phyloP scores from a whole-genome alignment of 495 filamentous ascomycete genomes.

The Penicillium salamii region DNA sequence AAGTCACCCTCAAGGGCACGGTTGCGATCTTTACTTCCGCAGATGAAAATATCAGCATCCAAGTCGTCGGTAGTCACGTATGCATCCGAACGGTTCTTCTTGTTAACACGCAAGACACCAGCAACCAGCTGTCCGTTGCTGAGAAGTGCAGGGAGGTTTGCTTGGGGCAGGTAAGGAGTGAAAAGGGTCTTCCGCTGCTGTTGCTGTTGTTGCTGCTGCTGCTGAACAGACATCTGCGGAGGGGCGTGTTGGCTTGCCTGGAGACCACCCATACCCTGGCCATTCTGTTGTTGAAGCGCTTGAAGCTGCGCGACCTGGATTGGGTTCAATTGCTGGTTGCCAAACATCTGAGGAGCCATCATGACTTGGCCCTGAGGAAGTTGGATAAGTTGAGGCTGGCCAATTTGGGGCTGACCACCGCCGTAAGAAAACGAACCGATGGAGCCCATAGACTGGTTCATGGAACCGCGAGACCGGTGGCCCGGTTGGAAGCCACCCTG shows the following conservation, averaged over 20 bases:
- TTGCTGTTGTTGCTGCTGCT: constrained; percentile 72
- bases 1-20: constrained; percentile 93
- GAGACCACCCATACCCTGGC: constrained; percentile 64
- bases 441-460: constrained; percentile 81
- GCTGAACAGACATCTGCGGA: constrained; percentile 52
- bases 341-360: constrained; percentile 72
- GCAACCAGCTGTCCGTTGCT: constrained; percentile 92
- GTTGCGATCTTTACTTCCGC: constrained; percentile 97
- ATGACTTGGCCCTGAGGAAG: constrained; percentile 80
- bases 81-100: constrained; percentile 98
- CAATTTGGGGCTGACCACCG: constrained; percentile 78
- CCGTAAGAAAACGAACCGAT: constrained; percentile 89
- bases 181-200: constrained; percentile 98
- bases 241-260: constrained; percentile 77
- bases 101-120: constrained; percentile 96
- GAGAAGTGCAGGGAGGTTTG: constrained; percentile 85
- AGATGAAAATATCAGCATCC: constrained; percentile 99
- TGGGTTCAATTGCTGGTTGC: constrained; percentile 80
- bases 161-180: constrained; percentile 96
- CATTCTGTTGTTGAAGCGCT: constrained; percentile 81
- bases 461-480: constrained; percentile 79
- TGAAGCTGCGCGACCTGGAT: constrained; percentile 90
- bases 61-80: constrained; percentile 94
- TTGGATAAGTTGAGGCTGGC: constrained; percentile 89
- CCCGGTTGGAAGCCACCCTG: constrained; percentile 79